Conservation (phyloP, 129 eudicot genomes). For the Scalesia atractyloides region DNA sequence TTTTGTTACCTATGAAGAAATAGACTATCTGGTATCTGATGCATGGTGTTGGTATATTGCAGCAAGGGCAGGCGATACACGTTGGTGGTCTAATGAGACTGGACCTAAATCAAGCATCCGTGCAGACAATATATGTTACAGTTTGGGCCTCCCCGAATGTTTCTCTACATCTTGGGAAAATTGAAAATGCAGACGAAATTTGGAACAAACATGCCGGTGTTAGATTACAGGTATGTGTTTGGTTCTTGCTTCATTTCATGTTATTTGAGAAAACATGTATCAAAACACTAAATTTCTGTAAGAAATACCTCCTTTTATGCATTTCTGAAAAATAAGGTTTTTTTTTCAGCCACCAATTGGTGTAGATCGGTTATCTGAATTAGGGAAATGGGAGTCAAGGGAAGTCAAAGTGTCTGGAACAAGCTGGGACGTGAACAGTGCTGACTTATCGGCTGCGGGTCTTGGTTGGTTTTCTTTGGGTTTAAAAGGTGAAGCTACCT, state of each 20-base stretch:
- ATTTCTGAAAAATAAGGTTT: background rate
- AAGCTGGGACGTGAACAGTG: constrained; percentile 94
- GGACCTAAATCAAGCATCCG: constrained; percentile 81
- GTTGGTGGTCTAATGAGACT: constrained; percentile 88
- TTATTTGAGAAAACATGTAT: background rate
- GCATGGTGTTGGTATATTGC: constrained; percentile 36
- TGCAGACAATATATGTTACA: constrained; percentile 84
- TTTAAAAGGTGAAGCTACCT: constrained; percentile 78
- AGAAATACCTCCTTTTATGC: background rate
- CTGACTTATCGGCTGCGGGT: constrained; percentile 81
- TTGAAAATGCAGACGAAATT: constrained; percentile 86
- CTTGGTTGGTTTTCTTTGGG: constrained; percentile 96
- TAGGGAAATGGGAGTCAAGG: constrained; percentile 76
- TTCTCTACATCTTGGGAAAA: constrained; percentile 93
- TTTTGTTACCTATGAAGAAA: too few relatives aligned
- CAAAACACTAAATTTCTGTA: background rate
- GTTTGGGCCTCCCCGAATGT: constrained; percentile 89
- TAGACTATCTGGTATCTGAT: constrained; percentile 21
- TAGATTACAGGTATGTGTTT: constrained; percentile 75
- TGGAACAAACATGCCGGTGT: constrained; percentile 87
- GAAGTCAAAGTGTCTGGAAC: constrained; percentile 76
- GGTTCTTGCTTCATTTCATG: background rate
- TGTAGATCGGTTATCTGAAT: constrained; percentile 67
- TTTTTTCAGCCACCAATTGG: constrained; percentile 80
- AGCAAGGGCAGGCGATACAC: constrained; percentile 80